Evolutionary conservation across 495 filamentous ascomycete genomes (phyloP).

Genomic region (Parathielavia hyrcaniae): DNA sequence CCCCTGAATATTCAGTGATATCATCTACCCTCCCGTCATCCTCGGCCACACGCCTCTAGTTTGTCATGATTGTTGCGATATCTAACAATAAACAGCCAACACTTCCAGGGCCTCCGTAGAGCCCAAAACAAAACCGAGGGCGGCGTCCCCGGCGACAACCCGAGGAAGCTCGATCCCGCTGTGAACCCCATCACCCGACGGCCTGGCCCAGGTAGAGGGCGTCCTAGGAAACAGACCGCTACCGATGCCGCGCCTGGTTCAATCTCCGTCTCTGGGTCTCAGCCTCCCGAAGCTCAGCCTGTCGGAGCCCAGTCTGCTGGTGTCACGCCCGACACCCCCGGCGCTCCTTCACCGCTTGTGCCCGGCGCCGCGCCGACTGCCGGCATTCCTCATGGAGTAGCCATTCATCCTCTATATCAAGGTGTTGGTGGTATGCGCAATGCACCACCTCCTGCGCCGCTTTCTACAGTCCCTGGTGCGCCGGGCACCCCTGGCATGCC

Average conservation of each 20-base stretch:
- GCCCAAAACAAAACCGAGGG: conserved; percentile 44
- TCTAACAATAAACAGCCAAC: conserved; percentile 36
- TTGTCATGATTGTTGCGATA: not conserved
- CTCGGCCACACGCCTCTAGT: not conserved
- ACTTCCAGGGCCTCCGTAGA: conserved; percentile 46
- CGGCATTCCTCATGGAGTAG: conserved; percentile 1
- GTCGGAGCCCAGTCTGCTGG: conserved; percentile 1
- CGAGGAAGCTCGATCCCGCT: conserved; percentile 38
- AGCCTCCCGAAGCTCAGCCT: not conserved
- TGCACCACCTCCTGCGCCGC: not conserved
- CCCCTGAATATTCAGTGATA: no score
- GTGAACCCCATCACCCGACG: conserved; percentile 46
- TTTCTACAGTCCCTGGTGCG: not conserved
- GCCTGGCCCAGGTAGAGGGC: conserved; percentile 45
- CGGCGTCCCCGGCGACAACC: conserved; percentile 15
- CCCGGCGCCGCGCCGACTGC: conserved; percentile 1
- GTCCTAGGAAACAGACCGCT: conserved; percentile 37
- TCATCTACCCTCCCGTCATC: not conserved
- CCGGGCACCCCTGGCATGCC: not conserved
- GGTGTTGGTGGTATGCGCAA: conserved; percentile 6
- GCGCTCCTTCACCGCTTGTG: not conserved
- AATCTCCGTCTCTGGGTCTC: conserved; percentile 6
- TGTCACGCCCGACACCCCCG: conserved; percentile 10
- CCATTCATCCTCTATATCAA: not conserved
- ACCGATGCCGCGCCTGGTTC: conserved; percentile 11